phyloP scores from a whole-genome alignment of 2,329 filamentous ascomycete species.

The Colletotrichum tamarilloi region DNA sequence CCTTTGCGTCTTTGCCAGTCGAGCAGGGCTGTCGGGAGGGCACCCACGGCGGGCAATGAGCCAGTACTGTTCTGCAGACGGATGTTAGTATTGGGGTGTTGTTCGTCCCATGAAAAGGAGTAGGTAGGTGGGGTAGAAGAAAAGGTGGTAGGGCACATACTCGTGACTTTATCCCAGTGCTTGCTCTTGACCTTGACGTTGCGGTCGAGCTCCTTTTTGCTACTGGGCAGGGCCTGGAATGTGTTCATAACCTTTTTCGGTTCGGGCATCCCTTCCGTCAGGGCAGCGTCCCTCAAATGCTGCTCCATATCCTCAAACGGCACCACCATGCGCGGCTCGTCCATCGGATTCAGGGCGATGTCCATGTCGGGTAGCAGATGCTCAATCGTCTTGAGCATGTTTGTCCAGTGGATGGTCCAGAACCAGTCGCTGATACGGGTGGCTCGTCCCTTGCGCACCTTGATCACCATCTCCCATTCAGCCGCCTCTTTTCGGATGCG shows the following conservation, averaged over 20 bases:
- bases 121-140: not conserved
- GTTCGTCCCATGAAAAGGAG: not conserved
- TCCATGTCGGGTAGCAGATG: conserved; percentile 74
- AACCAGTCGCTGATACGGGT: conserved; percentile 65
- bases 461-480: conserved; percentile 71
- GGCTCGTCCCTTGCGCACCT: conserved; percentile 64
- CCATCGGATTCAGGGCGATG: conserved; percentile 74
- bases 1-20: conserved; percentile 53
- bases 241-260: conserved; percentile 56
- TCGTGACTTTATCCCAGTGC: conserved; percentile 60
- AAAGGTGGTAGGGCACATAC: conserved; percentile 46
- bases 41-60: conserved; percentile 69
- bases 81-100: not conserved
- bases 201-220: conserved; percentile 48
- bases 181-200: conserved; percentile 51
- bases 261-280: conserved; percentile 55
- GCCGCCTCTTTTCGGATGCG: conserved; percentile 62
- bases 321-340: conserved; percentile 73
- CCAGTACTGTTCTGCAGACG: conserved; percentile 63
- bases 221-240: conserved; percentile 55
- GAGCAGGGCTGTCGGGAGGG: conserved; percentile 70
- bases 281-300: conserved; percentile 63
- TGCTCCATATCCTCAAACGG: conserved; percentile 71
- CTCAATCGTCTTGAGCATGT: conserved; percentile 64
- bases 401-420: conserved; percentile 67